phyloP scores from a whole-genome alignment of 805 yeast genomes.

The Jamesozyma spencerorum region DNA sequence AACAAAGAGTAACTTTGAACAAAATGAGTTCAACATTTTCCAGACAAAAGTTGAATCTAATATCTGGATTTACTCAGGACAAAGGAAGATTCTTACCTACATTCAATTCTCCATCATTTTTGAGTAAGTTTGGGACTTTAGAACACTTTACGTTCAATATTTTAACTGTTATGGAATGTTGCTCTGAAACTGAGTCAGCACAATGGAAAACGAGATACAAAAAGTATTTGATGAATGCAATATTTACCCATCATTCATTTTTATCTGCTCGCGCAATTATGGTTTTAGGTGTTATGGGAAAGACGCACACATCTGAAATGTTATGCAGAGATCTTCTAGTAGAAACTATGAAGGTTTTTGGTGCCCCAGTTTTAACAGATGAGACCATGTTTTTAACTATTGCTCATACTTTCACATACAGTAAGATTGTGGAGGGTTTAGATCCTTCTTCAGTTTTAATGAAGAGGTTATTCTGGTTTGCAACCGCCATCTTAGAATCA shows the following conservation, averaged over 20 bases:
- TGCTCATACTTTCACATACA: conserved; percentile 31
- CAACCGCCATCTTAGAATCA: conserved; percentile 26
- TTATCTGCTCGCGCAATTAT: conserved; percentile 58
- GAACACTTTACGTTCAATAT: conserved; percentile 50
- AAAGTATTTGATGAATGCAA: conserved; percentile 48
- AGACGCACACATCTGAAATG: conserved; percentile 51
- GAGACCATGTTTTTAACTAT: conserved; percentile 25
- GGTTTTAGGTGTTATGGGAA: conserved; percentile 57
- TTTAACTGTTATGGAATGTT: conserved; percentile 40
- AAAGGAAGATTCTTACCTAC: conserved; percentile 29
- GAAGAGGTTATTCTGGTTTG: conserved; percentile 30
- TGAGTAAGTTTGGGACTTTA: conserved; percentile 33
- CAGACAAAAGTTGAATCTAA: conserved; percentile 53
- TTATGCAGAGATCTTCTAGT: conserved; percentile 26
- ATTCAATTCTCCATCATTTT: conserved; percentile 29
- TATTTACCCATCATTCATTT: conserved; percentile 43
- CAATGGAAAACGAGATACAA: conserved; percentile 58
- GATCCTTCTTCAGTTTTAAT: conserved; percentile 22
- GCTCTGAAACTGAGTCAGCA: conserved; percentile 37
- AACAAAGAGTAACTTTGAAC: conserved; percentile 35
- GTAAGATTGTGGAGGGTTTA: conserved; percentile 32
- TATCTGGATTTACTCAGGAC: conserved; percentile 57
- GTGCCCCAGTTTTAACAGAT: conserved; percentile 24
- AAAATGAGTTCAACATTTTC: conserved; percentile 33
- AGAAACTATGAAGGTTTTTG: conserved; percentile 27